Conservation (phyloP, 306 rosid genomes). For the Vicia villosa region DNA sequence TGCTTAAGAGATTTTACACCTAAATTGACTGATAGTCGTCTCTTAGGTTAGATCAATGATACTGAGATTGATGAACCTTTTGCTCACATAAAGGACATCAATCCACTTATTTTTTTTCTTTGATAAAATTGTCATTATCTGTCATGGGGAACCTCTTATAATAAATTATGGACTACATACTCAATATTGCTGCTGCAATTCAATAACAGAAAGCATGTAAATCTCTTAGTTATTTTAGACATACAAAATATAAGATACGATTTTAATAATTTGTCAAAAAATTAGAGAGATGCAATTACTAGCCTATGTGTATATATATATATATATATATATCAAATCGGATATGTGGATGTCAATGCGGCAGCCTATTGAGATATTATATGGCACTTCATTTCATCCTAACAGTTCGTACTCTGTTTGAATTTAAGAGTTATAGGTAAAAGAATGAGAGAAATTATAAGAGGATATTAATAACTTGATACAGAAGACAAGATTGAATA, state of each 20-base stretch:
- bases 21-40: neutral
- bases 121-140: neutral
- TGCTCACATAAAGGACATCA: too few species aligned
- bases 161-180: neutral
- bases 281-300: too few species aligned
- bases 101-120: neutral
- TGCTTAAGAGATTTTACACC: neutral
- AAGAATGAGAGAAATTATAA: neutral
- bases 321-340: too few species aligned
- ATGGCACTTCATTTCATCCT: neutral
- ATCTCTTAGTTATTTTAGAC: too few species aligned
- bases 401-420: neutral
- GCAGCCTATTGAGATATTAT: neutral
- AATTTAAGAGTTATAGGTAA: neutral
- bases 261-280: too few species aligned
- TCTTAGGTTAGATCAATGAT: neutral
- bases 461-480: neutral
- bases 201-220: neutral
- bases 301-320: too few species aligned
- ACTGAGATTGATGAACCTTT: too few species aligned
- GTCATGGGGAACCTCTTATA: neutral
- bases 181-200: neutral
- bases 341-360: neutral
- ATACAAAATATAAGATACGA: neutral
- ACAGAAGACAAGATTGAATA: too few species aligned